phyloP scores from a whole-genome alignment of 2,329 filamentous ascomycete genomes.

The Fusarium fujikuroi region DNA sequence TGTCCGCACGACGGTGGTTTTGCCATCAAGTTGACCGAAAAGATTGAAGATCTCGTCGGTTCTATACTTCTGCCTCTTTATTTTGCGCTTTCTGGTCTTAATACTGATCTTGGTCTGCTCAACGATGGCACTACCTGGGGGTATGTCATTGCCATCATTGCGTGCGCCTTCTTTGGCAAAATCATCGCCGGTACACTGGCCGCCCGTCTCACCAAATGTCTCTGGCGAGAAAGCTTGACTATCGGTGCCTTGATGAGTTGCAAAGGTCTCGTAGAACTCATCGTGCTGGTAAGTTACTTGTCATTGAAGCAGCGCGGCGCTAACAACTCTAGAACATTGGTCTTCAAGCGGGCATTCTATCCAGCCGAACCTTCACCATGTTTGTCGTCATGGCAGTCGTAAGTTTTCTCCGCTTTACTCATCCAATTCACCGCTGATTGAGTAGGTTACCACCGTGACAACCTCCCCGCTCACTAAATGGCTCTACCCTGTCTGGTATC shows the following conservation, averaged over 20 bases:
- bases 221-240: conserved; percentile 91
- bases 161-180: conserved; percentile 85
- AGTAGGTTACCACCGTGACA: conserved; percentile 76
- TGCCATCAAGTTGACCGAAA: conserved; percentile 90
- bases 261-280: conserved; percentile 93
- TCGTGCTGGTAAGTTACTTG: conserved; percentile 77
- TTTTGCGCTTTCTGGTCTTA: conserved; percentile 91
- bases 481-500: conserved; percentile 76
- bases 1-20: conserved; percentile 91
- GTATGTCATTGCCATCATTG: conserved; percentile 86
- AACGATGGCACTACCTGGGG: conserved; percentile 86
- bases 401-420: neutral
- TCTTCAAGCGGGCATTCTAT: conserved; percentile 83
- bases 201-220: conserved; percentile 73
- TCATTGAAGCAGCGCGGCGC: accelerated
- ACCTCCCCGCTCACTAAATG: conserved; percentile 80
- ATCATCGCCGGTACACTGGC: conserved; percentile 84
- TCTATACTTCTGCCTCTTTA: conserved; percentile 90
- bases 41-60: conserved; percentile 90
- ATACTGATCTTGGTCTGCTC: conserved; percentile 86
- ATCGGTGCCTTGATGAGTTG: conserved; percentile 96
- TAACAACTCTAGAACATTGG: conserved; percentile 69
- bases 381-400: conserved; percentile 91
- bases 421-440: neutral
- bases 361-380: conserved; percentile 85